These are phyloP conservation scores for Zygosaccharomyces pseudobailii DNA, from an alignment of 1,139 yeast genomes.

Conservation along the genomic window DNA sequence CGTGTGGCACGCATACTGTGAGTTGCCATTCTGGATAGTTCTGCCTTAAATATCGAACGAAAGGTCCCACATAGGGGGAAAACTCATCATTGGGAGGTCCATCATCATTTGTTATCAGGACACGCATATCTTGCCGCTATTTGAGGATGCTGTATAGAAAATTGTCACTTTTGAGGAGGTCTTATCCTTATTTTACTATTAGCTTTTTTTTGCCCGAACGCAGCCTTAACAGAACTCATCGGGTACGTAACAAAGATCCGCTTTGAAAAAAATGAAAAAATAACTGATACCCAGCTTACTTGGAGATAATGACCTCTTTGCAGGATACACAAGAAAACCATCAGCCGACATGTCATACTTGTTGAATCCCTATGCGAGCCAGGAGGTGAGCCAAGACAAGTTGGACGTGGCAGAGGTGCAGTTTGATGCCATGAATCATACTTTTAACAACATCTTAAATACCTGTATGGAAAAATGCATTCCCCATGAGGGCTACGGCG, in stretches of 20 bases:
- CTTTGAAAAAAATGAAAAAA: no score
- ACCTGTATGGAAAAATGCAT: conserved; percentile 70
- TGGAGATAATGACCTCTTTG: not conserved
- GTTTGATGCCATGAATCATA: conserved; percentile 62
- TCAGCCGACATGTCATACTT: conserved; percentile 53
- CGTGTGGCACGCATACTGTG: conserved; percentile 80
- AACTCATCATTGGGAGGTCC: conserved; percentile 80
- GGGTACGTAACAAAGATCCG: no score
- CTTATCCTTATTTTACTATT: not conserved
- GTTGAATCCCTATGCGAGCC: conserved; percentile 41
- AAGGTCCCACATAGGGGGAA: conserved; percentile 83
- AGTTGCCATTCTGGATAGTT: conserved; percentile 74
- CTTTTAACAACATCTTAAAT: conserved; percentile 55
- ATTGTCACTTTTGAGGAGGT: not conserved
- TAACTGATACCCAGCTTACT: no score
- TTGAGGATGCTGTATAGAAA: no score
- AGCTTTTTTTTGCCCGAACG: not conserved
- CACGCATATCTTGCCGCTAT: conserved; percentile 15
- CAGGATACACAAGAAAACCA: not conserved
- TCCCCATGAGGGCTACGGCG: conserved; percentile 65
- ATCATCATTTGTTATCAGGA: conserved; percentile 77
- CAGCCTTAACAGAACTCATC: no score
- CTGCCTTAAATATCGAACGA: conserved; percentile 63
- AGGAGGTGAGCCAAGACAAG: conserved; percentile 61
- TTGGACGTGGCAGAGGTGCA: conserved; percentile 70